These are phyloP conservation scores for Hypholoma fasciculare DNA, from an alignment of 768 basidiomycete genomes.

Conservation along the genomic window DNA sequence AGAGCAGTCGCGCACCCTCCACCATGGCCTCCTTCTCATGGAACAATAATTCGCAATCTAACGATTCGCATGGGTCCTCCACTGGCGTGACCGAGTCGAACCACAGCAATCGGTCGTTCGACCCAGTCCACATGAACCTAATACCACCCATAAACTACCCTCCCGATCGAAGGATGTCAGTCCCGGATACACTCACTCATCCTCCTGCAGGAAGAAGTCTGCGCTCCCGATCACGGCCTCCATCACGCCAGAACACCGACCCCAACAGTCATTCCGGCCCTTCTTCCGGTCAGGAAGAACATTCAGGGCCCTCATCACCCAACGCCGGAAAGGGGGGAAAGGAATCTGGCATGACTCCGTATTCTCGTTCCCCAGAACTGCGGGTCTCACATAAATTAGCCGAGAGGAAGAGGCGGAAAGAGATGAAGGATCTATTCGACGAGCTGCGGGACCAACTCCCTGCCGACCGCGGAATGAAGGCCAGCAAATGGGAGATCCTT, in stretches of 20 bases:
- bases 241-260: constrained; percentile 59
- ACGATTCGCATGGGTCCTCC: constrained; percentile 32
- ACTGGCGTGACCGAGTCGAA: constrained; percentile 47
- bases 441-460: constrained; percentile 93
- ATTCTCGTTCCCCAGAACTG: constrained; percentile 93
- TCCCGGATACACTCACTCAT: constrained; percentile 56
- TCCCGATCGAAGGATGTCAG: constrained; percentile 76
- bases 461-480: constrained; percentile 91
- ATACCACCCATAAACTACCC: constrained; percentile 60
- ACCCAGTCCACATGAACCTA: constrained; percentile 47
- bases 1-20: constrained; percentile 61
- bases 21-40: constrained; percentile 74
- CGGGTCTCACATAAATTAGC: constrained; percentile 96
- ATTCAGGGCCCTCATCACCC: constrained; percentile 35
- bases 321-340: constrained; percentile 40
- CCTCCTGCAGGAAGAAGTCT: constrained; percentile 47
- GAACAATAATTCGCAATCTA: constrained; percentile 48
- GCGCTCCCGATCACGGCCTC: constrained; percentile 70
- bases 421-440: constrained; percentile 99
- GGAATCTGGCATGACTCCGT: constrained; percentile 69
- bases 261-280: constrained; percentile 35
- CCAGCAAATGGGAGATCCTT: constrained; percentile 98
- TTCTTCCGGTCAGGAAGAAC: constrained; percentile 46
- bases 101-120: constrained; percentile 47
- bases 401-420: constrained; percentile 94